Percentiles rank a stretch among this genome's conserved stretches.
Conservation (phyloP, 2,329 filamentous ascomycete species). For the Drechslerella dactyloides region DNA sequence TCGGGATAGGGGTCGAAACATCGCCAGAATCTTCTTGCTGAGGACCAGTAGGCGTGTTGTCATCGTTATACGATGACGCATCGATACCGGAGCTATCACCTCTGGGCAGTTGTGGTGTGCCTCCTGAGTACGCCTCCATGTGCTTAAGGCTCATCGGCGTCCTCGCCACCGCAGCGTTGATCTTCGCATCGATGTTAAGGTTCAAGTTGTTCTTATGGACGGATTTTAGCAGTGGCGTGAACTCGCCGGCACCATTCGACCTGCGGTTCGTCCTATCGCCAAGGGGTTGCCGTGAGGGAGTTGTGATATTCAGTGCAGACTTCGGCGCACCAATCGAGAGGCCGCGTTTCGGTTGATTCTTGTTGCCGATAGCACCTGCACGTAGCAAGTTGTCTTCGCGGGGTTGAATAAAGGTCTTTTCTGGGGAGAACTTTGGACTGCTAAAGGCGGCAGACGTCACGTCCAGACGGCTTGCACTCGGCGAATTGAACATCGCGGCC, state of each 20-base stretch:
- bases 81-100: constrained; percentile 73
- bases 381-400: constrained; percentile 43
- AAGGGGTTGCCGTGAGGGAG: constrained; percentile 33
- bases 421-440: constrained; percentile 44
- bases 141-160: constrained; percentile 73
- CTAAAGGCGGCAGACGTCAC: constrained; percentile 35
- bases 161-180: constrained; percentile 66
- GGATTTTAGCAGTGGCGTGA: constrained; percentile 89
- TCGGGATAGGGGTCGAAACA: constrained; percentile 79
- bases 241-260: constrained; percentile 64
- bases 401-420: constrained; percentile 48
- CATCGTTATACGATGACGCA: constrained; percentile 68
- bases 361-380: constrained; percentile 41
- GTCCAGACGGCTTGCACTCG: constrained; percentile 31
- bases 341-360: constrained; percentile 35
- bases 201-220: constrained; percentile 75
- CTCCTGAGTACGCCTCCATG: constrained; percentile 66
- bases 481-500: constrained; percentile 48
- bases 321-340: constrained; percentile 33
- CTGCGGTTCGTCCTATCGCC: constrained; percentile 39
- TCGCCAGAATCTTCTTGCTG: constrained; percentile 75
- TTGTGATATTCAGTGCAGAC: constrained; percentile 42
- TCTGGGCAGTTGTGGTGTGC: constrained; percentile 75
- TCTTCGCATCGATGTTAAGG: constrained; percentile 65
- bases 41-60: constrained; percentile 76